phyloP scores from a whole-genome alignment of 2,329 filamentous ascomycete species.

The Trichoderma polysporum region DNA sequence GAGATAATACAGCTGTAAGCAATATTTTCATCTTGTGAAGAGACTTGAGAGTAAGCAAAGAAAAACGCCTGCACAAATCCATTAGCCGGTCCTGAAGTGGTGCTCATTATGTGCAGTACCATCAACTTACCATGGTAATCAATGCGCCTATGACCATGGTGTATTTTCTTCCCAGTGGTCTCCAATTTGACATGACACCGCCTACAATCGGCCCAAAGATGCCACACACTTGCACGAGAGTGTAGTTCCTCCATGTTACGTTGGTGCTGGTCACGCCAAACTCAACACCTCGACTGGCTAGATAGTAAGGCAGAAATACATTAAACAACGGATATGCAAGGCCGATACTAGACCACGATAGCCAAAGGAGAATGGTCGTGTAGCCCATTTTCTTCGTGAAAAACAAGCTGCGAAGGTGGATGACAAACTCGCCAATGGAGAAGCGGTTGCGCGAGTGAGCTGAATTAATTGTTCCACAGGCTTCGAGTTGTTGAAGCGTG shows the following conservation, averaged over 20 bases:
- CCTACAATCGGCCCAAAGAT: constrained; percentile 66
- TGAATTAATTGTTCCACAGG: constrained; percentile 36
- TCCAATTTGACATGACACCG: constrained; percentile 60
- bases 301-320: constrained; percentile 57
- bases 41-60: constrained; percentile 41
- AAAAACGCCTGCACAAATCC: constrained; percentile 33
- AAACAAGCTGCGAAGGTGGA: constrained; percentile 62
- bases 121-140: constrained; percentile 32
- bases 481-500: constrained; percentile 40
- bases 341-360: constrained; percentile 64
- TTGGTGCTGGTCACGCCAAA: constrained; percentile 57
- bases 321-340: constrained; percentile 69
- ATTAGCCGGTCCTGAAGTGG: background rate
- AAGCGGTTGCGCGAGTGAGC: constrained; percentile 30
- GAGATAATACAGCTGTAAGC: constrained; percentile 39
- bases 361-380: constrained; percentile 61
- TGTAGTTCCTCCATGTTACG: constrained; percentile 64
- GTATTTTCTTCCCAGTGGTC: constrained; percentile 56
- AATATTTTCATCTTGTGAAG: constrained; percentile 31
- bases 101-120: too few species aligned
- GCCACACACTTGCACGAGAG: constrained; percentile 60
- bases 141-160: constrained; percentile 44
- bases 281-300: constrained; percentile 21
- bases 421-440: constrained; percentile 29
- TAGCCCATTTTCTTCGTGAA: constrained; percentile 55